Conservation (phyloP, 1,284 basidiomycete species). For the Coniferiporia sulphurascens region DNA sequence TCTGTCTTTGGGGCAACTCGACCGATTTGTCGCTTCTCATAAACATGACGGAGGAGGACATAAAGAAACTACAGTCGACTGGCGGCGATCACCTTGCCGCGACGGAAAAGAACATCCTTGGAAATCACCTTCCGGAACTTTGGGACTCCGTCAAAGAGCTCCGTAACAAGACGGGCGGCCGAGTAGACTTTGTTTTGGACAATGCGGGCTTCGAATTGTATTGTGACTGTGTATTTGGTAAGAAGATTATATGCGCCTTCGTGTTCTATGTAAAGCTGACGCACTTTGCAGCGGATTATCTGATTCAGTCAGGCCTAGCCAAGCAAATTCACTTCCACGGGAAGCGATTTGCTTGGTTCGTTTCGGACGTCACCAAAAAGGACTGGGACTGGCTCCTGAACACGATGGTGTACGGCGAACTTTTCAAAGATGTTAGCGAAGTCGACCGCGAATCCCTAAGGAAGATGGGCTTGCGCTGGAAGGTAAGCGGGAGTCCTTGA, state of each 20-base stretch:
- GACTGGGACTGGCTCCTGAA: conserved; percentile 96
- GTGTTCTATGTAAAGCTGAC: conserved; percentile 6
- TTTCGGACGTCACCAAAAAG: conserved; percentile 94
- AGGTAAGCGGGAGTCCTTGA: conserved; percentile 40
- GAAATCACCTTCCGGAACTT: conserved; percentile 75
- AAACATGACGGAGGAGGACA: conserved; percentile 99
- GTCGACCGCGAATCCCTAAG: conserved; percentile 80
- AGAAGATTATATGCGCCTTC: conserved; percentile 15
- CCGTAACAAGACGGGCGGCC: conserved; percentile 66
- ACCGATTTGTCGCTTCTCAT: conserved; percentile 95
- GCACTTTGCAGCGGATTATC: conserved; percentile 63
- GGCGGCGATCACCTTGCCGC: conserved; percentile 93
- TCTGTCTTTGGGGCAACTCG: conserved; percentile 95
- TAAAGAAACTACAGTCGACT: conserved; percentile 95
- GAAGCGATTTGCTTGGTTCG: conserved; percentile 89
- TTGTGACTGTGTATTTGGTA: conserved; percentile 94
- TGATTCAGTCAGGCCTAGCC: conserved; percentile 88
- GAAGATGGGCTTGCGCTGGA: conserved; percentile 85
- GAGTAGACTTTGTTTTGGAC: conserved; percentile 87
- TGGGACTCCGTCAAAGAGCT: conserved; percentile 81
- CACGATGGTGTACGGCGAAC: conserved; percentile 81
- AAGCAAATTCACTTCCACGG: conserved; percentile 89
- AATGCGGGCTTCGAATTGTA: conserved; percentile 94
- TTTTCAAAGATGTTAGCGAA: conserved; percentile 80
- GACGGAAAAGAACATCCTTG: conserved; percentile 94